These are phyloP conservation scores for Bimuria novae-zelandiae DNA, from an alignment of 2,329 filamentous ascomycete species.

Conservation along the genomic window DNA sequence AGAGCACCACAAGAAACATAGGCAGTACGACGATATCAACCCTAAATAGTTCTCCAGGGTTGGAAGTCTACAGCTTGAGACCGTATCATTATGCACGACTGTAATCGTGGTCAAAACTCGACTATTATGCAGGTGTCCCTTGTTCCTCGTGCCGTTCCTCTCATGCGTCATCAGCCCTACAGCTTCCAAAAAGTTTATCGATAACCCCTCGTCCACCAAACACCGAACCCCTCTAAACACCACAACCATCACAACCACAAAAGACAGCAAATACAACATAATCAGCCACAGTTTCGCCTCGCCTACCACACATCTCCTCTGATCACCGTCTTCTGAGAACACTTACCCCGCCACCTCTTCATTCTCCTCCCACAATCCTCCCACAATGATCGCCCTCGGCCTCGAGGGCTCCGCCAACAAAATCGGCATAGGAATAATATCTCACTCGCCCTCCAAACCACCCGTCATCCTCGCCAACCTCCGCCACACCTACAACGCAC, in stretches of 20 bases:
- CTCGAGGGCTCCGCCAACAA: slow-evolving; percentile 98
- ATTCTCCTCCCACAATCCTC: background rate
- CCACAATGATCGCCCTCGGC: slow-evolving; percentile 67
- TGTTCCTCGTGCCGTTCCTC: background rate
- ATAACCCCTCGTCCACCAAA: slow-evolving; percentile 15
- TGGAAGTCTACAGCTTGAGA: too few species aligned
- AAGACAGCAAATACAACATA: too few species aligned
- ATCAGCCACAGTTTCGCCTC: too few species aligned
- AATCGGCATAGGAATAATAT: slow-evolving; percentile 89
- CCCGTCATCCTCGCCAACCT: slow-evolving; percentile 82
- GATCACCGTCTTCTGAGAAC: too few species aligned
- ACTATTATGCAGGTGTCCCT: too few species aligned
- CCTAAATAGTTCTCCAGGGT: too few species aligned
- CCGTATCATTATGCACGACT: too few species aligned
- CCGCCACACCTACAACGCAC: slow-evolving; percentile 89
- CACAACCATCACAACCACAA: background rate
- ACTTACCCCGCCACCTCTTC: too few species aligned
- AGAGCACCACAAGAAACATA: too few species aligned
- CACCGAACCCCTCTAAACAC: background rate
- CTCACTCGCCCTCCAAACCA: slow-evolving; percentile 63
- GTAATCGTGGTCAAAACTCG: too few species aligned
- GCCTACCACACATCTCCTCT: too few species aligned
- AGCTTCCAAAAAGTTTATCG: slow-evolving; percentile 18
- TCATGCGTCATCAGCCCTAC: slow-evolving; percentile 19
- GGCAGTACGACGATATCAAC: too few species aligned